Percentiles rank a stretch among this genome's conserved stretches.
Evolutionary conservation across 2,329 filamentous ascomycete genomes (phyloP).

Genomic region (Trichoderma semiorbis): DNA sequence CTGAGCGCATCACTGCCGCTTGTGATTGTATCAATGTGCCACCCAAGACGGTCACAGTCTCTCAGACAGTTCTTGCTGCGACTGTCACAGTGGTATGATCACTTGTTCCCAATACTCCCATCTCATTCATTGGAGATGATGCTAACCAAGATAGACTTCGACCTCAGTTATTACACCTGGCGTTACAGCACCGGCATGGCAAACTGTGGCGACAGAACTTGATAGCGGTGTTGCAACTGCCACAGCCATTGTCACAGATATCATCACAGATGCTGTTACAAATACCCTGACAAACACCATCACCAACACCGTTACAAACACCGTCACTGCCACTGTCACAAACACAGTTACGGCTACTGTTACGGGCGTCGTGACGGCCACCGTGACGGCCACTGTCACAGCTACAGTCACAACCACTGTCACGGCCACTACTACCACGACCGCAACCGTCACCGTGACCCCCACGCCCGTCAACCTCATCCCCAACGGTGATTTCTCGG

Average conservation of each 20-base stretch:
- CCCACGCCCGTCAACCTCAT: neutral
- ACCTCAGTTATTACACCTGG: neutral
- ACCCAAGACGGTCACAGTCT: conserved; percentile 21
- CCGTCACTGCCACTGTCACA: neutral
- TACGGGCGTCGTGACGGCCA: neutral
- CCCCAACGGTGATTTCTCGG: conserved; percentile 8
- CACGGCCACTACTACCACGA: neutral
- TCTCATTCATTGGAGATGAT: neutral
- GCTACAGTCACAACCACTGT: neutral
- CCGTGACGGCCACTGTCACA: neutral
- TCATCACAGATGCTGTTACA: neutral
- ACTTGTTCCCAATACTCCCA: neutral
- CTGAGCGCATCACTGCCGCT: conserved; percentile 26
- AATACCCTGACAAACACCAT: neutral
- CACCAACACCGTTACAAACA: neutral
- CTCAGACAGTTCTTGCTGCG: conserved; percentile 13
- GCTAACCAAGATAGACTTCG: neutral
- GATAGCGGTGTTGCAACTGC: neutral
- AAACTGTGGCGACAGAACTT: neutral
- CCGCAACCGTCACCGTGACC: neutral
- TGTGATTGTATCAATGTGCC: conserved; percentile 26
- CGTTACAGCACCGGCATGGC: neutral
- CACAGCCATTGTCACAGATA: neutral
- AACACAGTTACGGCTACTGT: neutral
- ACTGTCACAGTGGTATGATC: conserved; percentile 19